phyloP scores from a whole-genome alignment of 768 basidiomycete species.

The Russula abietina region DNA sequence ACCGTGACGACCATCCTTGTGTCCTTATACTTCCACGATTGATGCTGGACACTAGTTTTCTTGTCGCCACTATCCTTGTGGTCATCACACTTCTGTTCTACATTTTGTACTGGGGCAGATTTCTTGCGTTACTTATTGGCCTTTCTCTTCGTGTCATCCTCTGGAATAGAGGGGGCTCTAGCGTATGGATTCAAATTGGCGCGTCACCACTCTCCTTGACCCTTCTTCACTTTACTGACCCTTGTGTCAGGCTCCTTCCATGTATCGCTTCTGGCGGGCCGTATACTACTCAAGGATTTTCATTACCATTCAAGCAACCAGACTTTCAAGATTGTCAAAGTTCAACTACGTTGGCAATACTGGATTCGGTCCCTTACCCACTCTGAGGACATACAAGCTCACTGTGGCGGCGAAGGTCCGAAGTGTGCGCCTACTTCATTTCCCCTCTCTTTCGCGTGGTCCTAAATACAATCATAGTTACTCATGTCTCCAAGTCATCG shows the following conservation, averaged over 20 bases:
- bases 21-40: not conserved
- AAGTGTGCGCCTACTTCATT: constrained; percentile 36
- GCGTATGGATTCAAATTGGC: constrained; percentile 84
- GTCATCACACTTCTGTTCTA: constrained; percentile 56
- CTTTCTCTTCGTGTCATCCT: constrained; percentile 60
- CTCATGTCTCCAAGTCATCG: constrained; percentile 37
- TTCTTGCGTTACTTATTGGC: constrained; percentile 65
- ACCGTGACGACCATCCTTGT: not conserved
- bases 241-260: constrained; percentile 71
- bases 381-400: constrained; percentile 57
- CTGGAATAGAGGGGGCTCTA: constrained; percentile 74
- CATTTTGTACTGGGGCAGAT: constrained; percentile 88
- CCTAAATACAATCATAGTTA: constrained; percentile 26
- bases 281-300: constrained; percentile 83
- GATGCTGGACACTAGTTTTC: constrained; percentile 56
- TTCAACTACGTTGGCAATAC: constrained; percentile 87
- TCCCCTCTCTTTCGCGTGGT: not conserved
- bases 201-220: constrained; percentile 24
- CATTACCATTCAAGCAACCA: constrained; percentile 91
- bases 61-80: constrained; percentile 57
- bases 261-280: constrained; percentile 79
- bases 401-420: constrained; percentile 44
- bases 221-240: not conserved
- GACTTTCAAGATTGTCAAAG: constrained; percentile 76
- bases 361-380: constrained; percentile 80